phyloP scores from a whole-genome alignment of 1,139 yeast genomes.

The Suhomyces guaymorum region DNA sequence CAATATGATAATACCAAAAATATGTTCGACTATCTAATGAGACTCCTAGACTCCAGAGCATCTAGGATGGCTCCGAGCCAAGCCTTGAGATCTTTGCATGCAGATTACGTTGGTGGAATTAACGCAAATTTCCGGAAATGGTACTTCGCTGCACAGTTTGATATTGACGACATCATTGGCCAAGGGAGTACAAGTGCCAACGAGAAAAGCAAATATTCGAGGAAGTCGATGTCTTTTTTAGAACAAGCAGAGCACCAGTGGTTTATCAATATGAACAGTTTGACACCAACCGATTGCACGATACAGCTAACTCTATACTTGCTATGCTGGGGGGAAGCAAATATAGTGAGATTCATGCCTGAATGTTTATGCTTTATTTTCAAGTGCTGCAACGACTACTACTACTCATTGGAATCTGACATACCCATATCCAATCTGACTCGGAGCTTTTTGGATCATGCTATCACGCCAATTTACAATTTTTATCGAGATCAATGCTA shows the following conservation, averaged over 20 bases:
- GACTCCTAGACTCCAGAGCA: slow-evolving; percentile 88
- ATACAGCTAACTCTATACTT: slow-evolving; percentile 88
- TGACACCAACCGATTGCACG: slow-evolving; percentile 68
- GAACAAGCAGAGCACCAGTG: slow-evolving; percentile 52
- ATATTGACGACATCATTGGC: slow-evolving; percentile 54
- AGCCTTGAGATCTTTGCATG: slow-evolving; percentile 88
- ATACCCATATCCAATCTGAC: slow-evolving; percentile 89
- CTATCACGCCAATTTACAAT: slow-evolving; percentile 88
- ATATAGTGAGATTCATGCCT: slow-evolving; percentile 93
- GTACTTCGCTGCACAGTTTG: slow-evolving; percentile 33
- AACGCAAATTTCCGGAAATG: slow-evolving; percentile 32
- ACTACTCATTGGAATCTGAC: slow-evolving; percentile 85
- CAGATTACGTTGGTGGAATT: slow-evolving; percentile 70
- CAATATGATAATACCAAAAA: slow-evolving; percentile 97
- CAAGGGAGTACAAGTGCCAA: slow-evolving; percentile 58
- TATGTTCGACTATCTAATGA: slow-evolving; percentile 95
- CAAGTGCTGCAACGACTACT: slow-evolving; percentile 89
- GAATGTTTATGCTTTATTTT: slow-evolving; percentile 90
- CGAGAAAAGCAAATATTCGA: slow-evolving; percentile 56
- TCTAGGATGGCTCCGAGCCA: slow-evolving; percentile 97
- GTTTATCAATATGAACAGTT: slow-evolving; percentile 51
- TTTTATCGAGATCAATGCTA: slow-evolving; percentile 93
- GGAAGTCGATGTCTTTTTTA: slow-evolving; percentile 62
- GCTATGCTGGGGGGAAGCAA: slow-evolving; percentile 97
- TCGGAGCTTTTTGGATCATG: slow-evolving; percentile 91